Evolutionary conservation across 2,329 filamentous ascomycete genomes (phyloP), one percentile per base, ranked within the genome.

Genomic region (Lecanoromycetidae sp.): DNA sequence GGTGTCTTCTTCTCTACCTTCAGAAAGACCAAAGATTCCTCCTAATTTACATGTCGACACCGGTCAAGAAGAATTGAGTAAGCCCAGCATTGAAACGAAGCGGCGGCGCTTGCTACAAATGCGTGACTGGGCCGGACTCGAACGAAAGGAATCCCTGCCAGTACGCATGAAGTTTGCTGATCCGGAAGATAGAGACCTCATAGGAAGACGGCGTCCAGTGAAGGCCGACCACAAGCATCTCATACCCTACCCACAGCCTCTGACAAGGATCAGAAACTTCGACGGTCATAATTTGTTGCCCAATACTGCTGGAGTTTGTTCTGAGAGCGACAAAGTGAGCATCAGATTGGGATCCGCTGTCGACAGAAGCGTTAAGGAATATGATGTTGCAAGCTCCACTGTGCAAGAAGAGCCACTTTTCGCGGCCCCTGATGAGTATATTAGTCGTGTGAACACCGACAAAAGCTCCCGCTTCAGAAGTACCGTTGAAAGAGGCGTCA

Each of bases 91-190:
- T 15, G 47, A 51, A 33, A 45, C 41, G 10, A 50, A 54, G 17
- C 46, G 52, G 15, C 44, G 41, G n/a, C 39, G 22, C 9, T 50
- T 54, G 5, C 41, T 54, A 13, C 39, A 36, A 19, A 48, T 22
- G 30, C 25, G 19, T 13, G 52, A 54, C 26, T 54, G 52, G 52
- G 38, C 49, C 4, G 52, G 52, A 10, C 7, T 52, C 9, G 34
- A 45, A 20, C 19, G 30, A 4, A 40, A 35, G 17, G 23, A 19
- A n/a, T 48, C 45, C n/a, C 42, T 43, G 37, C 50, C 50, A 29
- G 33, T 46, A 12, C 49, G 46, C 22, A 48, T 52, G 38, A 40
- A 46, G 10, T 52, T 52, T 35, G 40, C 41, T 15, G 44, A 42
- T 23, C 30, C 34, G 9, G 25, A 52, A 40, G 48, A 54, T 43